These are phyloP conservation scores for Trichothecium roseum DNA, from an alignment of 2,329 filamentous ascomycete genomes.

Conservation along the genomic window DNA sequence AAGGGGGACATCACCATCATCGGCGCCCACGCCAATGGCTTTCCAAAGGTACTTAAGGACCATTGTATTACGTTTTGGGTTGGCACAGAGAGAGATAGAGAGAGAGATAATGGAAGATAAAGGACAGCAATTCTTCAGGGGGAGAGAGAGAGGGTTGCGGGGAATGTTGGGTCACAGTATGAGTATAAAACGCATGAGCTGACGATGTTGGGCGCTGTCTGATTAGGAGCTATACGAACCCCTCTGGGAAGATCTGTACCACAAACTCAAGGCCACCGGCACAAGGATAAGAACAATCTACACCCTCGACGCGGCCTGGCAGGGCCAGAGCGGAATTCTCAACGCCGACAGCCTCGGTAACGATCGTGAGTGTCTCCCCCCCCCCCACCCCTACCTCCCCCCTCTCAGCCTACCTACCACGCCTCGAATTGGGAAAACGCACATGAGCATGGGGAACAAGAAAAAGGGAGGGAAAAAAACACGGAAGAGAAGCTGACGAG, in stretches of 20 bases:
- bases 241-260: constrained; percentile 73
- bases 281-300: constrained; percentile 73
- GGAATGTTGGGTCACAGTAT: no score
- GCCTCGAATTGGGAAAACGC: no score
- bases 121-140: no score
- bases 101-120: no score
- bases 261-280: constrained; percentile 42
- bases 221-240: constrained; percentile 83
- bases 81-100: no score
- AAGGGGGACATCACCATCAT: constrained; percentile 78
- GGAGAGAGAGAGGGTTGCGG: no score
- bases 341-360: constrained; percentile 72
- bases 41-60: constrained; percentile 81
- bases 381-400: not conserved
- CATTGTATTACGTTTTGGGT: no score
- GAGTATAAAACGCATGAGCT: no score
- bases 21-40: constrained; percentile 81
- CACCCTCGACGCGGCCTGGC: constrained; percentile 82
- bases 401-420: no score
- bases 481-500: no score
- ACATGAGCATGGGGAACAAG: no score
- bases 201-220: constrained; percentile 3
- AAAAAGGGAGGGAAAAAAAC: no score
- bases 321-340: constrained; percentile 67
- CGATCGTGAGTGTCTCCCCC: constrained; percentile 52